Evolutionary conservation across 2,329 filamentous ascomycete genomes (phyloP).

Genomic region (Lasiodiplodia theobromae): DNA sequence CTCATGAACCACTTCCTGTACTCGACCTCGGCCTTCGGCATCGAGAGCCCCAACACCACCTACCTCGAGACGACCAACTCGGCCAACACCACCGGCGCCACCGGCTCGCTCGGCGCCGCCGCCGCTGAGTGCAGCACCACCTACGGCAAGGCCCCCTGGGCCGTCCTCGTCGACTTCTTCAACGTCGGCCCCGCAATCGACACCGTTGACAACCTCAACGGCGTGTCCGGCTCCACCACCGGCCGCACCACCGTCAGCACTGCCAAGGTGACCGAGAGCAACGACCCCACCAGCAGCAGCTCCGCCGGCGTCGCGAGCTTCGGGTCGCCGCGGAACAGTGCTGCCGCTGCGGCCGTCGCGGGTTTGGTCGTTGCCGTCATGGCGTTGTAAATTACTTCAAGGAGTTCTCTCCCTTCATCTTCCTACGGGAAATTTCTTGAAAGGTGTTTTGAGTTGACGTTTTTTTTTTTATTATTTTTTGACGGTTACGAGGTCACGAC

Average conservation of each 20-base stretch:
- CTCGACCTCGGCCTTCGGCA: slow-evolving; percentile 49
- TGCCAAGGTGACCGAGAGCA: slow-evolving; percentile 4
- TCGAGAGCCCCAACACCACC: slow-evolving; percentile 44
- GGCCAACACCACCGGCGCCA: slow-evolving; percentile 59
- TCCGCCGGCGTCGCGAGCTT: not conserved
- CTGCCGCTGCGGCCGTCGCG: not conserved
- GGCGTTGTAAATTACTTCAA: not conserved
- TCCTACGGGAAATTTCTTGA: too few relatives aligned
- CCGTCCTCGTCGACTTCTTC: slow-evolving; percentile 80
- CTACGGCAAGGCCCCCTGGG: slow-evolving; percentile 70
- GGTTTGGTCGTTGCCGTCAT: slow-evolving; percentile 7
- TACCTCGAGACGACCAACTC: slow-evolving; percentile 69
- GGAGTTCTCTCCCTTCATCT: not conserved
- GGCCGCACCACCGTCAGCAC: slow-evolving; percentile 48
- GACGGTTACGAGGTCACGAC: slow-evolving; percentile 20
- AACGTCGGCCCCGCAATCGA: slow-evolving; percentile 71
- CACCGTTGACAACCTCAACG: slow-evolving; percentile 72
- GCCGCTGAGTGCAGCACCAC: slow-evolving; percentile 53
- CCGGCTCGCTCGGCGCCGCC: slow-evolving; percentile 49
- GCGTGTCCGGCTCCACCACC: slow-evolving; percentile 47
- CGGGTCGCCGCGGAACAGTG: slow-evolving; percentile 5
- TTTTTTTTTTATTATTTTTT: not conserved
- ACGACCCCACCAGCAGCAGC: slow-evolving; percentile 2
- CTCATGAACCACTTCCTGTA: slow-evolving; percentile 80
- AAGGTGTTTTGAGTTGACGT: not conserved